A percentile compares a stretch with the other conserved stretches of the same genome.
Evolutionary conservation across 2,329 filamentous ascomycete species (phyloP).

Genomic region (Teratosphaeria zuluensis): DNA sequence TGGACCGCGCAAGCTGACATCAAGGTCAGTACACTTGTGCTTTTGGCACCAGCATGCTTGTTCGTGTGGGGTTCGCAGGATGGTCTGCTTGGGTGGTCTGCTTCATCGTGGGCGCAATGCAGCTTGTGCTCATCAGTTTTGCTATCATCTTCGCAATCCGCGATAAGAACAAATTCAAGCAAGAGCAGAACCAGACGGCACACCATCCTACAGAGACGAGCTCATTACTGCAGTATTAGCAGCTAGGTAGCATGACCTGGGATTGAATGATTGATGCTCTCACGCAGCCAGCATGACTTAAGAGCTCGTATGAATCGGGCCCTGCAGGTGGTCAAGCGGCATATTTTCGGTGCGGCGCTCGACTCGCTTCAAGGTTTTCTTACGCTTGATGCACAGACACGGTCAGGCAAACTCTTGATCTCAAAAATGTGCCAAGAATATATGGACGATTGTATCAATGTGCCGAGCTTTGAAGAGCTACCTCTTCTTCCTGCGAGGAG

Average conservation of each 20-base stretch:
- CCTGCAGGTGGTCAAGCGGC: too few relatives aligned
- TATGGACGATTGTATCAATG: too few relatives aligned
- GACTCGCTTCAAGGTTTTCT: neutral
- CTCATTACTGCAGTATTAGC: neutral
- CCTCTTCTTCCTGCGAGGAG: constrained; percentile 18
- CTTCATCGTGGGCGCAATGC: constrained; percentile 70
- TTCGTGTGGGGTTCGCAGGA: constrained; percentile 63
- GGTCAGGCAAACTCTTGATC: neutral
- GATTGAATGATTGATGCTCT: too few relatives aligned
- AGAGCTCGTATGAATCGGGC: neutral
- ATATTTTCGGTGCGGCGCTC: neutral
- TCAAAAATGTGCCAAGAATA: neutral
- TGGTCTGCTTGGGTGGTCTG: constrained; percentile 94
- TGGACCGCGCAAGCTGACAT: constrained; percentile 6
- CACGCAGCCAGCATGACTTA: neutral
- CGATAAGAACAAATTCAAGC: constrained; percentile 26
- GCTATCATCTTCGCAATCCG: constrained; percentile 63
- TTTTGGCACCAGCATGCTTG: constrained; percentile 63
- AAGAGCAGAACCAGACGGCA: neutral
- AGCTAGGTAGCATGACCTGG: neutral
- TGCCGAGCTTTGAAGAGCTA: constrained; percentile 1
- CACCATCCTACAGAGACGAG: neutral
- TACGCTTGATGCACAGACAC: neutral
- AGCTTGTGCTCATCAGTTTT: constrained; percentile 68
- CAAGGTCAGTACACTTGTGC: constrained; percentile 34